Base-by-base conservation (phyloP, 768 basidiomycete genomes). In the Boletales sp. region DNA sequence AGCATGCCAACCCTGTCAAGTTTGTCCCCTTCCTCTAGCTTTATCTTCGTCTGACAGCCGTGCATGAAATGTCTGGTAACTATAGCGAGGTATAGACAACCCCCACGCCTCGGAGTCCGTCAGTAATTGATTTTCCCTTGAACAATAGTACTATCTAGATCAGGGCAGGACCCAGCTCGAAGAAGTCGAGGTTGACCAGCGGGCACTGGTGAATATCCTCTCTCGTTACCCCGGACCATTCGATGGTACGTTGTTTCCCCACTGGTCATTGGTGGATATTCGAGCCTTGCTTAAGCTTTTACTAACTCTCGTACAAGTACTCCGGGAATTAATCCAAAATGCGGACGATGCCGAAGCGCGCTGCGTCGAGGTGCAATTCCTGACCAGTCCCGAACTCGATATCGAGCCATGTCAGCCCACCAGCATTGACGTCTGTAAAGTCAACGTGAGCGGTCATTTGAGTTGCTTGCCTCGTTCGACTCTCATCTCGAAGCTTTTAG, bases 301-400 rank as follows among this genome's bases (percentile, higher is more conserved):
- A 19, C 54, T 58, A 9, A 50, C 18, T 13, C 12, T 13, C 10
- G 2, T 11, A 11, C 25, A 36, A 66, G 74, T 79, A 39, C 74
- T 75, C 48, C 62, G 80, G 43, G 80, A 81, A 56, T 63, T 81
- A 17, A 58, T 80, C 7, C 79, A 81, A 60, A 81, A 81, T 56
- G 75, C 78, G 9, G 77, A 78, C 51, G 78, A 80, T 63, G 76
- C 70, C 1, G 67, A 63, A 10, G 64, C 72, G 2, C 61, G 55
- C 31, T 52, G 51, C 3, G 69, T 72, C 28, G 62, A 71, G 55
- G 70, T 74, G 12, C 66, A 65, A 19, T 74, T 73, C 52, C 61
- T 67, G 32, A 70, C 72, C 5, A 47, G 56, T 14, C 34, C 14
- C 38, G 46, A 43, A 28, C 25, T 28, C 25, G 25, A 28, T 28